Percentiles rank a stretch among this genome's conserved stretches.
These are phyloP conservation scores for Diaporthe caulivora DNA, from an alignment of 2,329 filamentous ascomycete genomes.

Conservation along the genomic window DNA sequence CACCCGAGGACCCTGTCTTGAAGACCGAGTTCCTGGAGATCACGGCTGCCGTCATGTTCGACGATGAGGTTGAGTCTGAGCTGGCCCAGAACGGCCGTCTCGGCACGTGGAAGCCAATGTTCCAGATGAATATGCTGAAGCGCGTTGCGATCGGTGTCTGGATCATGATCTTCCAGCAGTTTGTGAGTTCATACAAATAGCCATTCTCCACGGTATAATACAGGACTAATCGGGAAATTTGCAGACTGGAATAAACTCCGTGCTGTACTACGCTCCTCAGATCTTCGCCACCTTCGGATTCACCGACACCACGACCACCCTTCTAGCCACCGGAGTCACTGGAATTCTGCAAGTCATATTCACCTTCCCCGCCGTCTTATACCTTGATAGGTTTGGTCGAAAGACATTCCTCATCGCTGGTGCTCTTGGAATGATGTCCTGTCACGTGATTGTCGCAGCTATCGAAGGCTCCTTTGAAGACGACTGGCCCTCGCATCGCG, in stretches of 20 bases:
- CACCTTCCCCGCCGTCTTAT: slow-evolving; percentile 39
- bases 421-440: slow-evolving; percentile 39
- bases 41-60: slow-evolving; percentile 45
- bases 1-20: slow-evolving; percentile 42
- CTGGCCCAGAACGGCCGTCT: slow-evolving; percentile 23
- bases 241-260: slow-evolving; percentile 42
- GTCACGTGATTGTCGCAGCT: slow-evolving; percentile 40
- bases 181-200: slow-evolving; percentile 13
- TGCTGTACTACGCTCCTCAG: slow-evolving; percentile 43
- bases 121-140: slow-evolving; percentile 43
- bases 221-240: not conserved
- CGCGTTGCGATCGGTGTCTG: slow-evolving; percentile 41
- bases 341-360: slow-evolving; percentile 39
- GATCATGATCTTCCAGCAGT: slow-evolving; percentile 44
- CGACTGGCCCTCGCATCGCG: slow-evolving; percentile 28
- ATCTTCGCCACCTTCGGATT: slow-evolving; percentile 41
- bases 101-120: slow-evolving; percentile 41
- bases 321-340: slow-evolving; percentile 40
- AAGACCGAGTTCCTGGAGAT: slow-evolving; percentile 48
- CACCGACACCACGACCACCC: slow-evolving; percentile 35
- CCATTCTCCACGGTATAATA: rapidly evolving
- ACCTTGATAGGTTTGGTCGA: slow-evolving; percentile 39
- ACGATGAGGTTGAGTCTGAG: slow-evolving; percentile 41
- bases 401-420: slow-evolving; percentile 39
- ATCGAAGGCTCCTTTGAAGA: slow-evolving; percentile 37